Percentiles rank a stretch among this genome's conserved stretches.
These are phyloP conservation scores for Mallotus japonicus DNA, from an alignment of 441 rosid genomes.

Conservation along the genomic window DNA sequence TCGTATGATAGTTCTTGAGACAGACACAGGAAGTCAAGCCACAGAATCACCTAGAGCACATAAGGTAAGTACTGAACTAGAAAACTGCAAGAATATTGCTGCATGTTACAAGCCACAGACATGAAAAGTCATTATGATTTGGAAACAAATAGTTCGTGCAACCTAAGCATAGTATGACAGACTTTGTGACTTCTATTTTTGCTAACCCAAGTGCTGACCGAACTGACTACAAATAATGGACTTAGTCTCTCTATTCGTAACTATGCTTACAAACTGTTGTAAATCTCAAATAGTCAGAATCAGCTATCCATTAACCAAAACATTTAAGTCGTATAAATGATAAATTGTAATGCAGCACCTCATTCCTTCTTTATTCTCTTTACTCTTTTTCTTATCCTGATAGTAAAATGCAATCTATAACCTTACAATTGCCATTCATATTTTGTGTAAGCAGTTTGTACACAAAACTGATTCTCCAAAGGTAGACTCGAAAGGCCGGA, in stretches of 20 bases:
- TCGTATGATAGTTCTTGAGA: constrained; percentile 62
- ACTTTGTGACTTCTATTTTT: no score
- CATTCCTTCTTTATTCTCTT: not conserved
- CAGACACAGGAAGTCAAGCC: constrained; percentile 34
- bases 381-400: not conserved
- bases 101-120: not conserved
- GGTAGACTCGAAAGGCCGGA: constrained; percentile 30
- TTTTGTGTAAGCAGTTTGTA: constrained; percentile 31
- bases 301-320: not conserved
- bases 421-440: not conserved
- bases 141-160: not conserved
- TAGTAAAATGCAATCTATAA: not conserved
- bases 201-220: no score
- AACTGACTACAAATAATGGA: not conserved
- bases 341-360: not conserved
- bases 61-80: constrained; percentile 34
- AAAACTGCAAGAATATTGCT: not conserved
- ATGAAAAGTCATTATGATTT: not conserved
- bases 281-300: not conserved
- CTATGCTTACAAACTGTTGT: not conserved
- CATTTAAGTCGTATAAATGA: not conserved
- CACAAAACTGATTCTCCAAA: constrained; percentile 36
- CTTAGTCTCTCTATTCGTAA: not conserved
- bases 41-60: constrained; percentile 27
- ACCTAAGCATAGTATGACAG: not conserved